Evolutionary conservation across 202 grass and related monocot genomes (phyloP).

Genomic region (Cymbopogon flexuosus): DNA sequence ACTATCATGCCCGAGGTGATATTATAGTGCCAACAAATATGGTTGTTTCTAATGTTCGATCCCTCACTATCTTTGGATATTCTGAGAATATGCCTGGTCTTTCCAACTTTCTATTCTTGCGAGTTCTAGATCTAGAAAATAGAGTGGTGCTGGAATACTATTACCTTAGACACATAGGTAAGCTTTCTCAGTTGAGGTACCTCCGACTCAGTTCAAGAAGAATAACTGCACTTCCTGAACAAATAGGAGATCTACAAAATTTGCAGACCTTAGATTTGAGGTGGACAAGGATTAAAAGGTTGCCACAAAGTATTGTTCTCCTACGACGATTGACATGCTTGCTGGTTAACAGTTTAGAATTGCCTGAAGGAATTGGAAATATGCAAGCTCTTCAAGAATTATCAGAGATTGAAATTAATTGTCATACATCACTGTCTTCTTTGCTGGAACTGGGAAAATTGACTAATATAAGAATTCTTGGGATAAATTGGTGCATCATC

Average conservation of each 20-base stretch:
- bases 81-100: constrained; percentile 27
- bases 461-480: constrained; percentile 14
- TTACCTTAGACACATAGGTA: constrained; percentile 19
- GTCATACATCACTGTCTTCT: constrained; percentile 16
- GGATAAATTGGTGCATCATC: background rate
- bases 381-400: constrained; percentile 28
- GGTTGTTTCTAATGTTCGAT: constrained; percentile 26
- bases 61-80: constrained; percentile 31
- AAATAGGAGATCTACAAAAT: constrained; percentile 25
- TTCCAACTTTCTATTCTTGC: constrained; percentile 12
- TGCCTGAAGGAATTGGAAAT: constrained; percentile 29
- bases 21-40: background rate
- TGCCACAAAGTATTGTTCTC: constrained; percentile 19
- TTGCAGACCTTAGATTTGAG: constrained; percentile 29
- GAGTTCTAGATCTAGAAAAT: constrained; percentile 40
- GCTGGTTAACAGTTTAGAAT: background rate
- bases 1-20: constrained; percentile 4
- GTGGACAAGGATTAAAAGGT: constrained; percentile 21
- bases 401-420: constrained; percentile 1
- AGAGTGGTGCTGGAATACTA: constrained; percentile 20
- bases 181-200: constrained; percentile 24
- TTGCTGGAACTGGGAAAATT: constrained; percentile 19
- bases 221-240: constrained; percentile 28
- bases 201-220: constrained; percentile 22
- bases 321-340: constrained; percentile 28